Evolutionary conservation across 495 filamentous ascomycete species (phyloP), one percentile per base, ranked within the genome.

Genomic region (Xylaria scruposa): DNA sequence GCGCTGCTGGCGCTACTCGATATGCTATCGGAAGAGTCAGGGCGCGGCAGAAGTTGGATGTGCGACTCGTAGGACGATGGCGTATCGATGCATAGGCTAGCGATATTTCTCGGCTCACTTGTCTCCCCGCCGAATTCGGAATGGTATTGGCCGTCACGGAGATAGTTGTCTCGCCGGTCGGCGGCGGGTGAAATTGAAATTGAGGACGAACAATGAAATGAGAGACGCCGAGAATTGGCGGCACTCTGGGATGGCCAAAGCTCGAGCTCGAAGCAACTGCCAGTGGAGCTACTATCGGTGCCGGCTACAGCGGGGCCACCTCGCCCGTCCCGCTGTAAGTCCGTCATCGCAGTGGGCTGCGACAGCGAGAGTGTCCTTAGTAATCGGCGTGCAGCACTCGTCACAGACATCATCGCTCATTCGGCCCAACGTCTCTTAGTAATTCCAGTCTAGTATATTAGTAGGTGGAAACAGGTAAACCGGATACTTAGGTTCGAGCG

Each of bases 341-440:
- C 40, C 58, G 26, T 9, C 67, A 7, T 60, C 53, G 29, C 49
- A 53, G 44, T 36, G 31, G 54, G 58, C n/a, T 38, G 36, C 38
- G 53, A 60, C n/a, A 47, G 36, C 54, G 46, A 66, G 38, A 76
- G 60, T 47, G 68, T 68, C 67, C 77, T 81, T 78, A 81, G 74
- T 81, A 79, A 81, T 79, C 80, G 72, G 19, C 73, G 49, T 59
- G 76, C 70, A 66, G 71, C 49, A 60, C 56, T 44, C 24, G 46
- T 31, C 33, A 77, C 66, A 49, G 72, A 74, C 75, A 74, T 77
- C 73, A 68, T 75, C 64, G 26, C 56, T 60, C 56, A 60, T 56
- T 56, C 51, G 51, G 12, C 15, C 56, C 56, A 31, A 36, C 8
- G 19, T 60, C 8, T 60, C 38, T 60, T 60, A 33, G 56, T 19